Evolutionary conservation across 306 rosid species (phyloP).

Genomic region (Betula pendula): DNA sequence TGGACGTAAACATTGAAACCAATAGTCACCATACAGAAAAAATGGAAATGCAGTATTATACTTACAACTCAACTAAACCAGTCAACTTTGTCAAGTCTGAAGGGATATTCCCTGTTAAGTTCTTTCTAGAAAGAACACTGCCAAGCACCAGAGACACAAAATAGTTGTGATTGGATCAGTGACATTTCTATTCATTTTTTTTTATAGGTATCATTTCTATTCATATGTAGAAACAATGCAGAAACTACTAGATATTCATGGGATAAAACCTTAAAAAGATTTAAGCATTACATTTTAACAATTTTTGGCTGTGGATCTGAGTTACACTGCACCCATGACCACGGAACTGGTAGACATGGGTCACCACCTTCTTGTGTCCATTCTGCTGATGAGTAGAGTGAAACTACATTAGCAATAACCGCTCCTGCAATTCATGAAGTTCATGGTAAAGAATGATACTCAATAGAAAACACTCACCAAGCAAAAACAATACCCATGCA

Average conservation of each 20-base stretch:
- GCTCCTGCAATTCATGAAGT: slow-evolving; percentile 54
- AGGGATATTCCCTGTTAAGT: slow-evolving; percentile 81
- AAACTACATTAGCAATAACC: slow-evolving; percentile 54
- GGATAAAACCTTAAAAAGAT: slow-evolving; percentile 14
- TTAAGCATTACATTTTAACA: slow-evolving; percentile 65
- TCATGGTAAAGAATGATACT: slow-evolving; percentile 21
- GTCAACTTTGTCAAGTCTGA: slow-evolving; percentile 64
- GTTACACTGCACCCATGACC: slow-evolving; percentile 95
- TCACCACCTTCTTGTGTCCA: slow-evolving; percentile 95
- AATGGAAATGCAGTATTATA: slow-evolving; percentile 27
- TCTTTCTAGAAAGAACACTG: slow-evolving; percentile 73
- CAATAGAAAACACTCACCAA: slow-evolving; percentile 9
- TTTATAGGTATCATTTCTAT: no score
- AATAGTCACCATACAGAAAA: slow-evolving; percentile 20
- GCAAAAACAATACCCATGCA: slow-evolving; percentile 4
- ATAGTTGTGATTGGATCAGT: slow-evolving; percentile 35
- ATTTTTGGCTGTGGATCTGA: slow-evolving; percentile 75
- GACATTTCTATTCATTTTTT: slow-evolving; percentile 7
- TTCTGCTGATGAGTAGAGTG: slow-evolving; percentile 57
- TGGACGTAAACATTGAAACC: slow-evolving; percentile 21
- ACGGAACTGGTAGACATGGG: slow-evolving; percentile 93
- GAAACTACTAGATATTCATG: background rate
- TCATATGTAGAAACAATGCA: slow-evolving; percentile 15
- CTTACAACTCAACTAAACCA: slow-evolving; percentile 86
- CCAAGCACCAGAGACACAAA: slow-evolving; percentile 37